Evolutionary conservation across 2,329 filamentous ascomycete genomes (phyloP).

Genomic region (Coniochaeta hoffmannii): DNA sequence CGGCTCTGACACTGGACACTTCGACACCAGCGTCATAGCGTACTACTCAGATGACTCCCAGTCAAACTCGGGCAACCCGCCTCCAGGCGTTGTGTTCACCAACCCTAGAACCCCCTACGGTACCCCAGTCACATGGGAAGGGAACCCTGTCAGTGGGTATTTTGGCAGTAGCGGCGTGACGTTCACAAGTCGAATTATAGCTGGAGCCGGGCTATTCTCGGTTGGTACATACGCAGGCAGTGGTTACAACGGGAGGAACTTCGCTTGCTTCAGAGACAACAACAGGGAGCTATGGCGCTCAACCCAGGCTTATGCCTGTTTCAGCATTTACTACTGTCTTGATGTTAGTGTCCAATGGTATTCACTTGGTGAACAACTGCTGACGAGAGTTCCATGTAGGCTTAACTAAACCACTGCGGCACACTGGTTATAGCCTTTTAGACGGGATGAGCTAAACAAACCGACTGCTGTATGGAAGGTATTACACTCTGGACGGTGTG

Average conservation of each 20-base stretch:
- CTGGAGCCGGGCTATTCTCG: background rate
- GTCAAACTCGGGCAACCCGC: background rate
- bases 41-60: background rate
- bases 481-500: no score
- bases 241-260: background rate
- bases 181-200: background rate
- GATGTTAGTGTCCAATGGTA: background rate
- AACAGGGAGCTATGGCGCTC: background rate
- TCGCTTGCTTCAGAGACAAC: background rate
- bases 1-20: background rate
- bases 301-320: background rate
- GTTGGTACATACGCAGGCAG: background rate
- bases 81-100: background rate
- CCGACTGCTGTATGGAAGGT: no score
- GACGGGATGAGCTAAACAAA: no score
- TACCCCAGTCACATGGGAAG: background rate
- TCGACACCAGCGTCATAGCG: background rate
- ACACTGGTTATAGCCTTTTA: no score
- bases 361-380: no score
- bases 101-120: background rate
- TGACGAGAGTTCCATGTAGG: no score
- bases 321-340: background rate
- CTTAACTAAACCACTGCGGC: no score
- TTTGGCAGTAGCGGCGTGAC: background rate
- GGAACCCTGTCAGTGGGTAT: background rate